These are phyloP conservation scores for Microsporum canis DNA, from an alignment of 2,329 filamentous ascomycete genomes.

Conservation along the genomic window DNA sequence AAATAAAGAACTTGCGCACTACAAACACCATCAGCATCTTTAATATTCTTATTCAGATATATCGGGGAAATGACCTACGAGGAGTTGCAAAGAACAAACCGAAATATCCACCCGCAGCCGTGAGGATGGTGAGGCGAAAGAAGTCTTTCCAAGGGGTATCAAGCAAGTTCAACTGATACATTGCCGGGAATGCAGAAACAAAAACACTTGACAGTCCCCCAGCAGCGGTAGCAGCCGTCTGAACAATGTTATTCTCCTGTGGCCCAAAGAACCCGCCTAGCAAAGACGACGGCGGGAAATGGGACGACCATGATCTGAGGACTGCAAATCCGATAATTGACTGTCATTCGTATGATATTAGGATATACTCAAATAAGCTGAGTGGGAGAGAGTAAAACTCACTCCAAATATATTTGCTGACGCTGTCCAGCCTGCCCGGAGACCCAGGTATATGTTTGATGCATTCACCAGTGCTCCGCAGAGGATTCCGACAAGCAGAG, in stretches of 20 bases:
- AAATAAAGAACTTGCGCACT: constrained; percentile 57
- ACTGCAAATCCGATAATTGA: constrained; percentile 37
- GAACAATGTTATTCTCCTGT: constrained; percentile 39
- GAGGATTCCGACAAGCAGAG: constrained; percentile 44
- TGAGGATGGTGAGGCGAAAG: constrained; percentile 11
- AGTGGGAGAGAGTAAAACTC: neutral
- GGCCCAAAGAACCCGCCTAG: constrained; percentile 30
- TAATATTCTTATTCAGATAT: constrained; percentile 1
- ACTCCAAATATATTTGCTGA: constrained; percentile 13
- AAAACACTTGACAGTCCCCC: constrained; percentile 36
- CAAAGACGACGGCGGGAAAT: constrained; percentile 21
- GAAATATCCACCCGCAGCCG: constrained; percentile 30
- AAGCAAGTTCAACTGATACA: constrained; percentile 36
- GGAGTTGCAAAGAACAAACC: constrained; percentile 54
- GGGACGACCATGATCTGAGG: constrained; percentile 31
- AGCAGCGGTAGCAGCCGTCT: constrained; percentile 37
- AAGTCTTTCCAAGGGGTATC: constrained; percentile 12
- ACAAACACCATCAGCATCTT: constrained; percentile 5
- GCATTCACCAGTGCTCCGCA: constrained; percentile 51
- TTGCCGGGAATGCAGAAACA: constrained; percentile 35
- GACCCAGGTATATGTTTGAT: constrained; percentile 50
- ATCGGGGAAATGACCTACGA: constrained; percentile 16
- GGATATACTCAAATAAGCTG: neutral
- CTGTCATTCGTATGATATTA: neutral
- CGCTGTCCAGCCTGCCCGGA: constrained; percentile 36